Evolutionary conservation across 2,329 filamentous ascomycete genomes (phyloP).

Genomic region (Aspergillus sp.): DNA sequence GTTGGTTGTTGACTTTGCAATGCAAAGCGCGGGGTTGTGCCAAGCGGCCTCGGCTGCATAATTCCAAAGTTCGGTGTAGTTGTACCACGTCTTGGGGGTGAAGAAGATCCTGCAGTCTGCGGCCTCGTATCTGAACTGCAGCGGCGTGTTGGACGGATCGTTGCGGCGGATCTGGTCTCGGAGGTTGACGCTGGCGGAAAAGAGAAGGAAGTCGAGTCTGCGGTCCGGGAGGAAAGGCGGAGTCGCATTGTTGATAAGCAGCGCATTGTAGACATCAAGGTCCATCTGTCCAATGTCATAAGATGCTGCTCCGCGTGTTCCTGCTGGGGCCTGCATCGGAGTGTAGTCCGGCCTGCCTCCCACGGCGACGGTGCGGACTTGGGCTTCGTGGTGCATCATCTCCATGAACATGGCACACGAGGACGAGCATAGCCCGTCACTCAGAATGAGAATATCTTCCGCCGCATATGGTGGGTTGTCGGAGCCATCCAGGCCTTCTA

Average conservation of each 20-base stretch:
- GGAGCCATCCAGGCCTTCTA: not conserved
- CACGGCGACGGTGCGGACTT: slow-evolving; percentile 55
- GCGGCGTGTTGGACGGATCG: slow-evolving; percentile 18
- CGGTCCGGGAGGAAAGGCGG: not conserved
- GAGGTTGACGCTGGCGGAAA: not conserved
- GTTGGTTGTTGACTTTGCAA: not conserved
- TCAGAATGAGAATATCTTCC: slow-evolving; percentile 29
- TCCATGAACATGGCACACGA: slow-evolving; percentile 59
- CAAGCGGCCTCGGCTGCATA: not conserved
- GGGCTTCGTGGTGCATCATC: slow-evolving; percentile 48
- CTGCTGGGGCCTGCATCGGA: slow-evolving; percentile 63
- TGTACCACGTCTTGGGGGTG: slow-evolving; percentile 30
- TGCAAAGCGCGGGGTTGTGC: not conserved
- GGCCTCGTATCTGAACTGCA: slow-evolving; percentile 45
- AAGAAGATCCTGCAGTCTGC: slow-evolving; percentile 61
- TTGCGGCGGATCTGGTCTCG: slow-evolving; percentile 44
- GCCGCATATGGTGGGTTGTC: slow-evolving; percentile 17
- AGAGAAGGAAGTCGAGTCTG: not conserved
- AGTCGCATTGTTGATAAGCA: too few species aligned
- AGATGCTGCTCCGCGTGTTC: slow-evolving; percentile 52
- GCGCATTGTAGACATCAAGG: too few species aligned
- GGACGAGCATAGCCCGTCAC: slow-evolving; percentile 54
- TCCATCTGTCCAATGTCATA: not conserved
- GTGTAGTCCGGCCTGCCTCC: slow-evolving; percentile 56
- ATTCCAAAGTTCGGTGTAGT: not conserved